Evolutionary conservation across 768 basidiomycete genomes (phyloP).

Genomic region (Gymnopilus junonius): DNA sequence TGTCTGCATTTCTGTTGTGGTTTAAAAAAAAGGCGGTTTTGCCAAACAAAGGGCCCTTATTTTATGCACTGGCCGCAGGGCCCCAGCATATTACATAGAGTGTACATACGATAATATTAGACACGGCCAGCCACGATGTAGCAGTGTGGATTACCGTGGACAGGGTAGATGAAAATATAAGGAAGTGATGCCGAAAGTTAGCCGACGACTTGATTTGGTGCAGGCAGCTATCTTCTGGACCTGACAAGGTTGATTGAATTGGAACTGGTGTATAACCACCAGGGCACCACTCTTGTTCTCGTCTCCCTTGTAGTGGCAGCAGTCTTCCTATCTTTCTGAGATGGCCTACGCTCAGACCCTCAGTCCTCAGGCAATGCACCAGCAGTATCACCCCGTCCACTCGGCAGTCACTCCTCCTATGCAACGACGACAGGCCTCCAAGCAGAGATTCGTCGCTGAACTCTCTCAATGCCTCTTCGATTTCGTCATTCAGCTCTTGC

Average conservation of each 20-base stretch:
- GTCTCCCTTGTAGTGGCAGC: conserved; percentile 26
- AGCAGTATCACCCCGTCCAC: conserved; percentile 39
- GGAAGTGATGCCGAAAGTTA: conserved; percentile 23
- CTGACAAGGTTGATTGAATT: conserved; percentile 32
- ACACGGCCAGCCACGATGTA: conserved; percentile 1
- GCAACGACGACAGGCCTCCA: conserved; percentile 44
- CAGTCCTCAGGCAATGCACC: conserved; percentile 40
- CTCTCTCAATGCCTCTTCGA: conserved; percentile 92
- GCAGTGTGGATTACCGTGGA: conserved; percentile 10
- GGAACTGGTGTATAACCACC: conserved; percentile 30
- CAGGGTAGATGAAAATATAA: conserved; percentile 8
- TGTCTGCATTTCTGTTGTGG: background rate
- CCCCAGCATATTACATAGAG: background rate
- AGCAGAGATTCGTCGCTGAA: conserved; percentile 74
- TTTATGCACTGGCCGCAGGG: background rate
- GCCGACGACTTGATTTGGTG: conserved; percentile 30
- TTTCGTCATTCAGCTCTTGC: conserved; percentile 91
- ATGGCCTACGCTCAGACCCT: conserved; percentile 49
- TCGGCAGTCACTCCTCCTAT: conserved; percentile 32
- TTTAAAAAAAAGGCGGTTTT: background rate
- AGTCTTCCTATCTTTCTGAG: conserved; percentile 15
- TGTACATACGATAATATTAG: conserved; percentile 9
- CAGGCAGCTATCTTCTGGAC: conserved; percentile 31
- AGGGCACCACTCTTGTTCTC: conserved; percentile 20
- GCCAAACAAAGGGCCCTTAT: background rate